Evolutionary conservation across 2,329 filamentous ascomycete genomes (phyloP), one percentile per base, ranked within the genome.

Genomic region (Colletotrichum sp.): DNA sequence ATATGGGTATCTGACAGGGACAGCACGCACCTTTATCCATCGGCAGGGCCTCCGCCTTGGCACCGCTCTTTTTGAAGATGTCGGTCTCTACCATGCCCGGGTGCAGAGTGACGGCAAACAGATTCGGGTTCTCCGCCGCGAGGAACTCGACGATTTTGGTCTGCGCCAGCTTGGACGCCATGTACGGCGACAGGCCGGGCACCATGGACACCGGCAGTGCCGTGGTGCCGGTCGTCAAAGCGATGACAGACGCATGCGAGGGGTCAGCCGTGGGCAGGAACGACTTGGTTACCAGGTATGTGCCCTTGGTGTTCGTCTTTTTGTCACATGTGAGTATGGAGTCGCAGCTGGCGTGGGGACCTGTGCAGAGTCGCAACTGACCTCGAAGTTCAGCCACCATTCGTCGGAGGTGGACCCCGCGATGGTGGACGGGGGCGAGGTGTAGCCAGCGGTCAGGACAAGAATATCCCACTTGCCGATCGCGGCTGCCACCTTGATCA

Each of bases 301-400:
- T 81, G 0, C 90, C 89, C 61, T 86, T 88, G 36, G 91, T 79
- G 75, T 91, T 91, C 71, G 90, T 86, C 63, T 89, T 86, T 57
- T 59, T 68, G 48, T 39, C 64, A 52, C n/a, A 60, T 65, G 70
- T 68, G 59, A 72, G 64, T 52, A 30, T 39, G 28, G 34, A 66
- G 36, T 52, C 24, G 63, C 36, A 66, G 21, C 18, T 48, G 26
- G 13, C 24, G 63, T 30, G 63, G 63, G 24, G 63, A 48, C 7
- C 13, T 34, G 32, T 24, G 34, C 8, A 71, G 16, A 67, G 9
- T n/a, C 8, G 26, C 34, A 36, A 48, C 71, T 63, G 55, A 80
- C 80, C 78, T 81, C 80, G 32, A 79, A 81, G 21, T 57, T 73
- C 52, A 78, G 71, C 79, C 79, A 79, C 68, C 78, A 80, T n/a